phyloP scores from a whole-genome alignment of 768 basidiomycete species.

The Macrolepiota dolichaula region DNA sequence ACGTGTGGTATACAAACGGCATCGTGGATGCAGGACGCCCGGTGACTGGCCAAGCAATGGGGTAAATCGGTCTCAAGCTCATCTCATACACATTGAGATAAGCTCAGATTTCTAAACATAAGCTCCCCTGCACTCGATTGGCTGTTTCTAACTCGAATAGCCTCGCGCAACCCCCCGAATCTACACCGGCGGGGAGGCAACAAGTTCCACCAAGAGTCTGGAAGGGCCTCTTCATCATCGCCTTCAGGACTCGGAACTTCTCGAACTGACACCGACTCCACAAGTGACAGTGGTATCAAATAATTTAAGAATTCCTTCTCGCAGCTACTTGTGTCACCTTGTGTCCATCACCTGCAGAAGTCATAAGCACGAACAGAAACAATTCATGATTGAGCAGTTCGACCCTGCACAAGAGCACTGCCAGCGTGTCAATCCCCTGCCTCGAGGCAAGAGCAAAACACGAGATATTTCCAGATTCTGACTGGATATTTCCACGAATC shows the following conservation, averaged over 20 bases:
- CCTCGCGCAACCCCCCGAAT: neutral
- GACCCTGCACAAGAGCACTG: neutral
- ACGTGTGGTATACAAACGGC: neutral
- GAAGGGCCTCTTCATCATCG: neutral
- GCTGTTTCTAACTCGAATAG: neutral
- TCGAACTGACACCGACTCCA: neutral
- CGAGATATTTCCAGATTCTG: constrained; percentile 1
- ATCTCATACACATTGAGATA: neutral
- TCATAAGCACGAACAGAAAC: neutral
- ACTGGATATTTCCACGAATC: constrained; percentile 3
- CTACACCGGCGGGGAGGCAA: neutral
- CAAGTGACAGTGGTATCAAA: neutral
- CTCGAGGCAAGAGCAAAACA: neutral
- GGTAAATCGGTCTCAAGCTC: neutral
- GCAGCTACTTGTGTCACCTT: neutral
- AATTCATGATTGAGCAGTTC: neutral
- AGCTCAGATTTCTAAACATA: neutral
- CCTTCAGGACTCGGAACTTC: neutral
- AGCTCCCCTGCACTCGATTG: neutral
- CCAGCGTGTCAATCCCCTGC: constrained; percentile 1
- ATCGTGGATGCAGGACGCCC: neutral
- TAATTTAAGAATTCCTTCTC: neutral
- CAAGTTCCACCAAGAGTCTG: neutral
- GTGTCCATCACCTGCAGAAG: neutral
- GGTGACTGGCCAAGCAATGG: neutral